These are phyloP conservation scores for Wickerhamiella occidentalis DNA, from an alignment of 805 yeast genomes.

Conservation along the genomic window DNA sequence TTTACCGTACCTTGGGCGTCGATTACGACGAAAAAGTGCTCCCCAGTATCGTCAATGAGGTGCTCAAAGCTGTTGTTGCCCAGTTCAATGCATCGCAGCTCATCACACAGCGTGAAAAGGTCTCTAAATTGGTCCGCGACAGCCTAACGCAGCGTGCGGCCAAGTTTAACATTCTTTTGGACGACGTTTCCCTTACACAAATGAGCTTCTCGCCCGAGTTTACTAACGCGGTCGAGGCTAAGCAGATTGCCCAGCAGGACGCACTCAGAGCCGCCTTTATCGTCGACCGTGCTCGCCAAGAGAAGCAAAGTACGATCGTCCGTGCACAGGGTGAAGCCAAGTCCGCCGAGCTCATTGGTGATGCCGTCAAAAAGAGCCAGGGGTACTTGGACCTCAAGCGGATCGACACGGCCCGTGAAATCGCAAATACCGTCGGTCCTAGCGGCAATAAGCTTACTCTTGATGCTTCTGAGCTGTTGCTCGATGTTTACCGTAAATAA, in stretches of 20 bases:
- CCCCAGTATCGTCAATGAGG: conserved; percentile 97
- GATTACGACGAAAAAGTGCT: conserved; percentile 96
- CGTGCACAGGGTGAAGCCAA: conserved; percentile 98
- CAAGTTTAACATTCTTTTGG: conserved; percentile 74
- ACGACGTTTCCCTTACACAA: conserved; percentile 90
- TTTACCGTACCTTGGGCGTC: conserved; percentile 82
- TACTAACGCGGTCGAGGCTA: conserved; percentile 94
- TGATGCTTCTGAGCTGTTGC: conserved; percentile 82
- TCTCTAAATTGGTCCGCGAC: conserved; percentile 81
- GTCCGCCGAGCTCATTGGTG: conserved; percentile 97
- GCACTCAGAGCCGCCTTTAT: conserved; percentile 97
- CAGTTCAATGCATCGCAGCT: conserved; percentile 97
- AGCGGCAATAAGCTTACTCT: conserved; percentile 88
- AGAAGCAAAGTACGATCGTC: conserved; percentile 92
- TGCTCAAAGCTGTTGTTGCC: conserved; percentile 90
- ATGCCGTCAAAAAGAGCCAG: conserved; percentile 89
- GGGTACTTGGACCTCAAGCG: conserved; percentile 96
- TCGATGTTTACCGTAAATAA: conserved; percentile 44
- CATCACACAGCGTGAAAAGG: conserved; percentile 97
- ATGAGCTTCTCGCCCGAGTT: conserved; percentile 98
- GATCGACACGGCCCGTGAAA: conserved; percentile 93
- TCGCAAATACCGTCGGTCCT: conserved; percentile 68
- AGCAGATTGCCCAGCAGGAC: conserved; percentile 98
- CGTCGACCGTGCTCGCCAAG: conserved; percentile 95
- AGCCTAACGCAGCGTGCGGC: conserved; percentile 82